Conservation (phyloP, 768 basidiomycete species). For the Myochromella boudieri region DNA sequence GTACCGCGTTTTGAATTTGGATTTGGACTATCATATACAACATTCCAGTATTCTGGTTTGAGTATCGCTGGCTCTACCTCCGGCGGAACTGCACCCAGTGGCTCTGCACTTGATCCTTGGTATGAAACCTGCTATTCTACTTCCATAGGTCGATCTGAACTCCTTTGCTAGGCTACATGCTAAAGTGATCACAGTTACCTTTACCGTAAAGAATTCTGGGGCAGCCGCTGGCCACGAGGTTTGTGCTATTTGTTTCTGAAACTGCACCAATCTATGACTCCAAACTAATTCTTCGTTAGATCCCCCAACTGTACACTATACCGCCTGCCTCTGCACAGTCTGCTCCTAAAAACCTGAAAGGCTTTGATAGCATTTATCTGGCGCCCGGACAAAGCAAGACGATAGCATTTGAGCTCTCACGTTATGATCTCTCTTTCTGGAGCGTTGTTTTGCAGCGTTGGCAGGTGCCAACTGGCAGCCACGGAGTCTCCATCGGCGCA, state of each 20-base stretch:
- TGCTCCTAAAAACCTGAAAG: slow-evolving; percentile 53
- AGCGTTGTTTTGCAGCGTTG: slow-evolving; percentile 54
- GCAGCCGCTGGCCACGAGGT: slow-evolving; percentile 55
- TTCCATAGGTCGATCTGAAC: neutral
- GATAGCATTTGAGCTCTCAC: slow-evolving; percentile 47
- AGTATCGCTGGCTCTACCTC: slow-evolving; percentile 39
- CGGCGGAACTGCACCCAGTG: slow-evolving; percentile 42
- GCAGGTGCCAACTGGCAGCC: slow-evolving; percentile 49
- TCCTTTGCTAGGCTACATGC: slow-evolving; percentile 42
- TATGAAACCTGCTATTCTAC: slow-evolving; percentile 16
- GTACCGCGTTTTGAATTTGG: slow-evolving; percentile 50
- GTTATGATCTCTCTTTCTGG: slow-evolving; percentile 57
- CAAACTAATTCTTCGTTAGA: slow-evolving; percentile 25
- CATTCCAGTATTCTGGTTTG: slow-evolving; percentile 49
- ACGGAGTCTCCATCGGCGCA: slow-evolving; percentile 47
- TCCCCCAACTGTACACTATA: slow-evolving; percentile 55
- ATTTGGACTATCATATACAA: slow-evolving; percentile 58
- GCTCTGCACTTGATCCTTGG: slow-evolving; percentile 54
- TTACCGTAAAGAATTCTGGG: slow-evolving; percentile 55
- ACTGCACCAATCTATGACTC: neutral
- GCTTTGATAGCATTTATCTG: slow-evolving; percentile 53
- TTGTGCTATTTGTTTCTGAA: slow-evolving; percentile 12
- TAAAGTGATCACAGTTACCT: slow-evolving; percentile 50
- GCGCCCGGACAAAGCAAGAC: slow-evolving; percentile 41
- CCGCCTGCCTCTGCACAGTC: slow-evolving; percentile 47